These are phyloP conservation scores for Cercospora sp. DNA, from an alignment of 2,329 filamentous ascomycete species.

Conservation along the genomic window DNA sequence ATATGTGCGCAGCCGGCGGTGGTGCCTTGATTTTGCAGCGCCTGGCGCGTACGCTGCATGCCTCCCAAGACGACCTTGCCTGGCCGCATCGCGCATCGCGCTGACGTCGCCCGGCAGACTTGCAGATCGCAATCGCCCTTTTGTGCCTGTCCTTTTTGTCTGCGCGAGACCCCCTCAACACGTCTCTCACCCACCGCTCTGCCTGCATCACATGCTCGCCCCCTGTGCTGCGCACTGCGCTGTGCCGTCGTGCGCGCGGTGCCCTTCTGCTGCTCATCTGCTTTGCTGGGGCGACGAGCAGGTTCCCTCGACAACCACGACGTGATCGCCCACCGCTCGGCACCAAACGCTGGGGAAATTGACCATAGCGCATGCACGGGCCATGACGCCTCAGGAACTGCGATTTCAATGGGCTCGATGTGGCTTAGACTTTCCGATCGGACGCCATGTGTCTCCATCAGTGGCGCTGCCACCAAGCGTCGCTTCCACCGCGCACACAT, in stretches of 20 bases:
- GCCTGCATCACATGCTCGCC: not conserved
- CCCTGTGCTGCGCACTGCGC: not conserved
- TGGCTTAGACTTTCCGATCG: slow-evolving; percentile 1
- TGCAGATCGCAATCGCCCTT: slow-evolving; percentile 12
- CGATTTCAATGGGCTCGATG: not conserved
- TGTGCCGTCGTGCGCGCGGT: not conserved
- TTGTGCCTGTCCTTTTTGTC: not conserved
- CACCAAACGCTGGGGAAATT: slow-evolving; percentile 7
- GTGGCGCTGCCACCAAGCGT: slow-evolving; percentile 1
- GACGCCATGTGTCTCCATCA: not conserved
- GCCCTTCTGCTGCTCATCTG: not conserved
- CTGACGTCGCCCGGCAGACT: not conserved
- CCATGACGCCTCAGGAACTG: not conserved
- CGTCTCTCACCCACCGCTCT: not conserved
- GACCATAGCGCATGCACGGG: not conserved
- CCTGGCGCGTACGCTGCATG: not conserved
- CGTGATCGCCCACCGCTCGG: not conserved
- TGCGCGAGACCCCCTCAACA: not conserved
- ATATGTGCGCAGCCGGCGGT: slow-evolving; percentile 1
- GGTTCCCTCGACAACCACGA: slow-evolving; percentile 11
- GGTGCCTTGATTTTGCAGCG: slow-evolving; percentile 5
- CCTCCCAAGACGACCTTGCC: not conserved
- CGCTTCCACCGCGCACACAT: not conserved
- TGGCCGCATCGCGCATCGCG: not conserved
- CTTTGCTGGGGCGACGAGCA: slow-evolving; percentile 10